These are phyloP conservation scores for Gnetum montanum DNA, from an alignment of 75 land plant genomes.

Conservation along the genomic window DNA sequence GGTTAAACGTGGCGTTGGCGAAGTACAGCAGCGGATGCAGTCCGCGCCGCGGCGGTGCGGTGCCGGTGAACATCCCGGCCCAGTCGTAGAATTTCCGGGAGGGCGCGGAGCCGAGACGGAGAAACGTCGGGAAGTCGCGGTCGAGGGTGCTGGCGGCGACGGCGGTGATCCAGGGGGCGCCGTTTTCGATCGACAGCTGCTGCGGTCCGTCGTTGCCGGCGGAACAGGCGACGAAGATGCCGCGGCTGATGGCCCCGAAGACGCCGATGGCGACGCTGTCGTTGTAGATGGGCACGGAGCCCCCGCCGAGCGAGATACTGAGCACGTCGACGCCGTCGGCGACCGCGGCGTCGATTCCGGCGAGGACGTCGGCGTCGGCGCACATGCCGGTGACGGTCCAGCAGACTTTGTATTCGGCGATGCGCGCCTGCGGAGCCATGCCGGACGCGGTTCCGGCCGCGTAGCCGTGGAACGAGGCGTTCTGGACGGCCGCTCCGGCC, in stretches of 20 bases:
- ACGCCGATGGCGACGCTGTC: conserved; percentile 38
- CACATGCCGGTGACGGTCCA: conserved; percentile 22
- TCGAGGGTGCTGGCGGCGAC: conserved; percentile 40
- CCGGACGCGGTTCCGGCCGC: conserved; percentile 53
- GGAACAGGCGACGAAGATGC: conserved; percentile 29
- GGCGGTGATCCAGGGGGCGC: conserved; percentile 38
- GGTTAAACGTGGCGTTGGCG: conserved; percentile 11
- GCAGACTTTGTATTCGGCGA: conserved; percentile 61
- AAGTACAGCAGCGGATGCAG: conserved; percentile 24
- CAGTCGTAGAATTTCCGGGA: conserved; percentile 33
- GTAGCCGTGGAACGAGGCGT: conserved; percentile 29
- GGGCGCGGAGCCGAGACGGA: conserved; percentile 39
- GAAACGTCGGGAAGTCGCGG: conserved; percentile 60
- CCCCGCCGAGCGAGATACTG: conserved; percentile 32
- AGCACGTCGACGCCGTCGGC: conserved; percentile 52
- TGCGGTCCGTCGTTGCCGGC: conserved; percentile 33
- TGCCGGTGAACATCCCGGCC: conserved; percentile 16
- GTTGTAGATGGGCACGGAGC: conserved; percentile 17
- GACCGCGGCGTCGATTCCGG: conserved; percentile 47
- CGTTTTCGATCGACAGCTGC: conserved; percentile 19
- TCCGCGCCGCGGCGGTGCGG: conserved; percentile 13
- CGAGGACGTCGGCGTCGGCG: conserved; percentile 37
- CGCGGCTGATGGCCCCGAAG: conserved; percentile 30
- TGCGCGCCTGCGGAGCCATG: conserved; percentile 48
- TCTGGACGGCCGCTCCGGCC: conserved; percentile 31